Evolutionary conservation across 1,284 basidiomycete genomes (phyloP), one percentile per base, ranked within the genome.

Genomic region (Coriolopsis trogii): DNA sequence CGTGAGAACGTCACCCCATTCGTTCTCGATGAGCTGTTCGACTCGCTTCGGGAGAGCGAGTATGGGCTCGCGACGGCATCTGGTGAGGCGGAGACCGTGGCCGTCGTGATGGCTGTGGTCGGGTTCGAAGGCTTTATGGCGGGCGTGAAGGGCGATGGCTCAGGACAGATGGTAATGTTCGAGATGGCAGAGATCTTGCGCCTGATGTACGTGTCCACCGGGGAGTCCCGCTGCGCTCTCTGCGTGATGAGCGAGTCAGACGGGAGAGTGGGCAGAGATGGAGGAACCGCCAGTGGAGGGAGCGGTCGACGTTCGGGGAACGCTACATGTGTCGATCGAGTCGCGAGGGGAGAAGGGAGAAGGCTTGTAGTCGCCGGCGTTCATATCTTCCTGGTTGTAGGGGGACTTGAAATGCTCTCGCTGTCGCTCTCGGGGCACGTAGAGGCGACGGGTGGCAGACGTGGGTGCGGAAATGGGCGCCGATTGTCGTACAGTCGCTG

Each of bases 71-170:
- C 60, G n/a, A 72, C 70, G 0, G 72, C 69, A 6, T 64, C 59
- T 9, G 61, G 58, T 6, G 75, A 72, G 36, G 74, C 77, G 1
- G 80, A 80, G 2, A 82, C 84, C 0, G 82, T 87, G 52, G 84
- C 80, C 0, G 80, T 66, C 1, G 86, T 87, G n/a, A 89, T 53
- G 4, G 85, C 85, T 21, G 85, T 89, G 25, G 87, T 89, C 1
- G 85, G 73, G 53, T 77, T 79, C 0, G 82, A 75, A 0, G 79
- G 79, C 10, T 81, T 75, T 37, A 84, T 69, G 13, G 56, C 79
- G 72, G 34, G 72, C 59, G 29, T 76, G 67, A 63, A 72, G 60
- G 55, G 65, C 26, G 62, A 55, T 0, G 61, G 56, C 26, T 68
- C 67, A 13, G 72, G 78, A 34, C 85, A 80, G 39, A 84, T 66